These are phyloP conservation scores for Biscutella laevigata DNA, from an alignment of 441 rosid genomes.

Conservation along the genomic window DNA sequence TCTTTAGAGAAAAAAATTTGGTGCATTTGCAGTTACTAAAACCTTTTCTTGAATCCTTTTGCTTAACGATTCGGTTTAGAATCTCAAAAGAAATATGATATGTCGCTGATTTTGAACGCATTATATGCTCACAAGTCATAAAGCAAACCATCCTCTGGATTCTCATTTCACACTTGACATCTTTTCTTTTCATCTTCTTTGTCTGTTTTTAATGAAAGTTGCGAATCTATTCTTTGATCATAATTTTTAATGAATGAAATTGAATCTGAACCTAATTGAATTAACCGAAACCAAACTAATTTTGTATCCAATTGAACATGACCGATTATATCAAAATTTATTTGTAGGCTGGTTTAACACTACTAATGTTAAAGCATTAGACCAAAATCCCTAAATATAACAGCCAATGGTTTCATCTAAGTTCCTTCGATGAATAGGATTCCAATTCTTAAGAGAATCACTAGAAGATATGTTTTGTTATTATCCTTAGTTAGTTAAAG, in stretches of 20 bases:
- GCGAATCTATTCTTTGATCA: conserved; percentile 17
- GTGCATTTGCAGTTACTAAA: too few relatives aligned
- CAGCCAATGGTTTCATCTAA: too few relatives aligned
- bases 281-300: too few relatives aligned
- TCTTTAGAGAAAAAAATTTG: too few relatives aligned
- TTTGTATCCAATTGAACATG: too few relatives aligned
- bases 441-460: too few relatives aligned
- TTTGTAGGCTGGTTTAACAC: not conserved
- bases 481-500: conserved; percentile 17
- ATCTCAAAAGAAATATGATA: too few relatives aligned
- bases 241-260: not conserved
- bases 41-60: too few relatives aligned
- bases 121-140: conserved; percentile 23
- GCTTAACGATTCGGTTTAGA: too few relatives aligned
- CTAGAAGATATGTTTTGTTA: not conserved
- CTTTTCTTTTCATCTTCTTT: conserved; percentile 16
- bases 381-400: not conserved
- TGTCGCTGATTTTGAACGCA: conserved; percentile 14
- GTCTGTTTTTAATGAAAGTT: not conserved
- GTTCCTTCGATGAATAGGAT: too few relatives aligned
- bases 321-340: not conserved
- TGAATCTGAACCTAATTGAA: conserved; percentile 14
- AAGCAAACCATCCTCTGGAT: conserved; percentile 11
- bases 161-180: conserved; percentile 7
- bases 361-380: not conserved